Percentiles rank a stretch among this genome's conserved stretches.
phyloP scores from a whole-genome alignment of 371 early-diverging fungal genomes.

The Homolaphlyctis polyrhiza region DNA sequence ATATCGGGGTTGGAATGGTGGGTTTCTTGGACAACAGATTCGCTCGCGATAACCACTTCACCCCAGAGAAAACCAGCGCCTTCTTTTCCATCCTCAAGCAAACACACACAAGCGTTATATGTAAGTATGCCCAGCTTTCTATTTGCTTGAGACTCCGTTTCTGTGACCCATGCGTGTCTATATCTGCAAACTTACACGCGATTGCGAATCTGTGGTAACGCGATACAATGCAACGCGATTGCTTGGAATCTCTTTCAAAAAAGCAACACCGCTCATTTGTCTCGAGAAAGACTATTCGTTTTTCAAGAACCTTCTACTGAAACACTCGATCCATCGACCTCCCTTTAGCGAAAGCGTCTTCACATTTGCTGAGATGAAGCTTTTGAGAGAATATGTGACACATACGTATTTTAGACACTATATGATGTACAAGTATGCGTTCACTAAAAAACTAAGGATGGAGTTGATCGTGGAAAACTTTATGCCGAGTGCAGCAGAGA shows the following conservation, averaged over 20 bases:
- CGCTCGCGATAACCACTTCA: constrained; percentile 27
- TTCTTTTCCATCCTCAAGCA: constrained; percentile 46
- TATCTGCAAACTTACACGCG: too few relatives aligned
- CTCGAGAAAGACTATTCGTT: constrained; percentile 36
- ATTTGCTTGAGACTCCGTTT: too few relatives aligned
- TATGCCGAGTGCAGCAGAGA: background rate
- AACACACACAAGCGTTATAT: constrained; percentile 26
- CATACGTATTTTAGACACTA: constrained; percentile 55
- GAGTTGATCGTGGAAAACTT: constrained; percentile 38
- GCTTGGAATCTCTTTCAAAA: too few relatives aligned
- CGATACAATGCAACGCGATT: too few relatives aligned
- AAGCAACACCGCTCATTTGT: constrained; percentile 37
- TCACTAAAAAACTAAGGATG: constrained; percentile 45
- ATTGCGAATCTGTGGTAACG: too few relatives aligned
- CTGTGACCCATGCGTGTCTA: too few relatives aligned
- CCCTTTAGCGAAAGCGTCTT: constrained; percentile 44
- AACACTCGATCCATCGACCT: constrained; percentile 43
- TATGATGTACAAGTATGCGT: constrained; percentile 49
- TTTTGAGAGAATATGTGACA: constrained; percentile 37
- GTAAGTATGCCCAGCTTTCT: too few relatives aligned
- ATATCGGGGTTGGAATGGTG: too few relatives aligned
- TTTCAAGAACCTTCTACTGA: constrained; percentile 40
- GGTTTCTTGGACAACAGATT: too few relatives aligned
- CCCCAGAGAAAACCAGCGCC: constrained; percentile 35
- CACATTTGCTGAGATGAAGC: constrained; percentile 30